Evolutionary conservation across 78 protist species (phyloP), one percentile per base, ranked within the genome.

Genomic region (Dictyostelium purpureum): DNA sequence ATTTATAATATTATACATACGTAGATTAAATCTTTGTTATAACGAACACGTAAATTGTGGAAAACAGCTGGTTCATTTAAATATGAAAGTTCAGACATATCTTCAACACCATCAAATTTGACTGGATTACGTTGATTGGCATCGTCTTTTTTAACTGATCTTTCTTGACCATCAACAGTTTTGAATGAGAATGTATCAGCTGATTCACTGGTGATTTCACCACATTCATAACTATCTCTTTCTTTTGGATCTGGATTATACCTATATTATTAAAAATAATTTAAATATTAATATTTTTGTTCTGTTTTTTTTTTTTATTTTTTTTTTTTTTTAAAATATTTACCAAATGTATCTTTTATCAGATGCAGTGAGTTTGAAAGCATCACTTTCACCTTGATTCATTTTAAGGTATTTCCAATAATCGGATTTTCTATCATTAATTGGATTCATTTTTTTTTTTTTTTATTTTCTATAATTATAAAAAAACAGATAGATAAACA

Each of bases 31-130:
- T 93, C 93, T 65, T 90, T 43, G 26, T n/a, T 16, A 91, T 97
- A 97, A 42, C 99, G 89, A 37, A 67, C 83, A 51, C 95, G 88
- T 24, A 97, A 81, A 90, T 97, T 97, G 85, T 93, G 87, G 82
- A 97, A 96, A 51, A 97, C 98, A 21, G 96, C 40, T 33, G 99
- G 93, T 95, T 97, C 99, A 83, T 94, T 93, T 56, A 97, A 94
- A 82, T 97, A 85, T 35, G 97, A 67, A 33, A 97, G 81, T 91
- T 89, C 94, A 47, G 98, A 95, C 96, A 94, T 95, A 94, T 97
- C 99, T 57, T 94, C 97, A 14, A 90, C 98, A 83, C 97, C 96
- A 56, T 97, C 96, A 49, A 94, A 94, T 80, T 92, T 94, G 63
- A 93, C 77, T 63, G 98, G 98, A 89, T 97, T 97, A 75, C 87